phyloP scores from a whole-genome alignment of 345 rosid species.

The Carallia brachiata region DNA sequence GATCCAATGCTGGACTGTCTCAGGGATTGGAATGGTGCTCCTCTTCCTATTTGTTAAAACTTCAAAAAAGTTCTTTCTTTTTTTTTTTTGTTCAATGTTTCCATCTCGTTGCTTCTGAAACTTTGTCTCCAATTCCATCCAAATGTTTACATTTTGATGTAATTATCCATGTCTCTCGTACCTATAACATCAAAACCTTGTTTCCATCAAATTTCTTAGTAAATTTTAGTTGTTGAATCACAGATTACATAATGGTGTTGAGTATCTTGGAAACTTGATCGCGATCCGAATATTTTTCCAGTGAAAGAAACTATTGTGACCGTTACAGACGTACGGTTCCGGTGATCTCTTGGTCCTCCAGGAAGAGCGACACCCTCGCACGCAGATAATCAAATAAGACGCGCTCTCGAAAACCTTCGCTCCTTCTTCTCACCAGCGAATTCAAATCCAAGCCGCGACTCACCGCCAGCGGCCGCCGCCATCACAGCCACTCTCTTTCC shows the following conservation, averaged over 20 bases:
- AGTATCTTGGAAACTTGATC: too few relatives aligned
- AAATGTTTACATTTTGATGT: not conserved
- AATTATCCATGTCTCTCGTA: not conserved
- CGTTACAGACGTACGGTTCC: too few relatives aligned
- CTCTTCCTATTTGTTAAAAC: constrained; percentile 24
- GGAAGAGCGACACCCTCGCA: too few relatives aligned
- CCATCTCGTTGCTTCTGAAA: not conserved
- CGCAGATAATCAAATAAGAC: constrained; percentile 22
- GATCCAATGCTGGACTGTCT: constrained; percentile 75
- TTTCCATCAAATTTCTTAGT: too few relatives aligned
- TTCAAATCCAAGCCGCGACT: constrained; percentile 20
- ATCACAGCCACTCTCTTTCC: constrained; percentile 94
- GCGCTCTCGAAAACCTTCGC: constrained; percentile 39
- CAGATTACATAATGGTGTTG: too few relatives aligned
- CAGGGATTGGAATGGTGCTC: constrained; percentile 68
- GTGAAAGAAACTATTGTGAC: too few relatives aligned
- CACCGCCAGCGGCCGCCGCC: constrained; percentile 33
- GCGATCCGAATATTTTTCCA: too few relatives aligned
- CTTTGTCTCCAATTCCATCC: constrained; percentile 8
- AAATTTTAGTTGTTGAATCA: too few relatives aligned
- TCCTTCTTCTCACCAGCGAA: constrained; percentile 35
- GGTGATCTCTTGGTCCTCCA: too few relatives aligned
- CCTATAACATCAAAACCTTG: too few relatives aligned
- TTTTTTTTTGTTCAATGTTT: not conserved
- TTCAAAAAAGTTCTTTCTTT: too few relatives aligned